phyloP scores from a whole-genome alignment of 139 green algal species.

The Closterium sp. region DNA sequence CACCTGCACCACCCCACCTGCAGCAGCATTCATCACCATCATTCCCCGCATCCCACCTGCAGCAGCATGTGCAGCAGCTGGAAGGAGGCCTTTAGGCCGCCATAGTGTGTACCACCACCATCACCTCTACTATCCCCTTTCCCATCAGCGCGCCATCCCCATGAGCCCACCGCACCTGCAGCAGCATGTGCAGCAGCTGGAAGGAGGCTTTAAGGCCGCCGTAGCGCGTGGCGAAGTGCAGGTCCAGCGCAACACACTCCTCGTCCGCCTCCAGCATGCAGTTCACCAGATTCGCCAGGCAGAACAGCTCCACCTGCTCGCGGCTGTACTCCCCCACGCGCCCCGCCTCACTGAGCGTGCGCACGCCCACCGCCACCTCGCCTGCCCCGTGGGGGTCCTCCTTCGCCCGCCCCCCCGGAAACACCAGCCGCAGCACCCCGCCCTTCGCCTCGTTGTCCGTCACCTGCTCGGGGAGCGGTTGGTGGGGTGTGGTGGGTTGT shows the following conservation, averaged over 20 bases:
- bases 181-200: constrained; percentile 75
- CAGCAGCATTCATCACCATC: background rate
- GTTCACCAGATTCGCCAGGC: constrained; percentile 90
- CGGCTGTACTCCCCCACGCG: constrained; percentile 75
- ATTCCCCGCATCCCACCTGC: background rate
- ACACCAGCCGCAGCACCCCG: constrained; percentile 83
- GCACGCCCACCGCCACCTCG: constrained; percentile 74
- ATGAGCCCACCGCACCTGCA: constrained; percentile 59
- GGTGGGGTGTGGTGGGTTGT: background rate
- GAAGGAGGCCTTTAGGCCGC: constrained; percentile 35
- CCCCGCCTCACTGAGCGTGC: constrained; percentile 80
- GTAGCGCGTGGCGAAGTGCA: constrained; percentile 73
- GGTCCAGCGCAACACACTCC: constrained; percentile 94
- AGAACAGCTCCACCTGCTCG: constrained; percentile 91
- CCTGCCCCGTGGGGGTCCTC: constrained; percentile 63
- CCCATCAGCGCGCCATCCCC: background rate
- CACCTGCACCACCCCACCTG: background rate
- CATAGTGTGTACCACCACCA: background rate
- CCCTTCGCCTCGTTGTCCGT: constrained; percentile 85
- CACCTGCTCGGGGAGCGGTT: background rate
- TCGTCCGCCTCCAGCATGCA: constrained; percentile 91
- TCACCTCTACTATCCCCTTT: too few species aligned
- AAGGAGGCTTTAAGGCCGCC: constrained; percentile 32
- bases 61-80: constrained; percentile 42
- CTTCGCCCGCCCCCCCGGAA: constrained; percentile 69